Conservation (phyloP, 305 asterid species). For the Fraxinus platypoda region DNA sequence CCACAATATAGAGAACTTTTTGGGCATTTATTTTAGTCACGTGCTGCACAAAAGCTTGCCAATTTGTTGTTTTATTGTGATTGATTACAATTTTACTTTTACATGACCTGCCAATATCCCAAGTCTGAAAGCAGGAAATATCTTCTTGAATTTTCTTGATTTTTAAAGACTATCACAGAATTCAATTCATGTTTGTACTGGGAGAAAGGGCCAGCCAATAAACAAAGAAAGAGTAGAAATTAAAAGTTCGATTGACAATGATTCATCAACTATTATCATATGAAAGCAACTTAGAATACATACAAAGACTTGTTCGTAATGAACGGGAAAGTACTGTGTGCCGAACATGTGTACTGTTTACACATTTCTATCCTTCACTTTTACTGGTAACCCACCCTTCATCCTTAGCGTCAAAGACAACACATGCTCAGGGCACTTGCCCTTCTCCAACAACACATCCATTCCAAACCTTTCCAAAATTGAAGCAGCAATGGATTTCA, state of each 20-base stretch:
- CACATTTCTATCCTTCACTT: conserved; percentile 45
- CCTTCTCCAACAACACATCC: conserved; percentile 52
- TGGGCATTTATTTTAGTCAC: too few species aligned
- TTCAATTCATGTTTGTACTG: background rate
- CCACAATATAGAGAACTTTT: background rate
- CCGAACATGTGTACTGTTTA: background rate
- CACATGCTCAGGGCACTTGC: conserved; percentile 48
- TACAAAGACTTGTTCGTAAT: background rate
- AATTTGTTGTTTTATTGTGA: too few species aligned
- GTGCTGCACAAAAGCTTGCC: background rate
- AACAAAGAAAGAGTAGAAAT: background rate
- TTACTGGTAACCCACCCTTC: conserved; percentile 68
- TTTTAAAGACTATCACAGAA: background rate
- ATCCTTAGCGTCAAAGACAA: conserved; percentile 73
- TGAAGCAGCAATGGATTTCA: conserved; percentile 76
- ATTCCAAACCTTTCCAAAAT: conserved; percentile 62
- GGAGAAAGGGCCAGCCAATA: background rate
- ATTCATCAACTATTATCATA: background rate
- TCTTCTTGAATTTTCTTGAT: background rate
- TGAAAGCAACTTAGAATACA: background rate
- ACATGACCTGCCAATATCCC: background rate
- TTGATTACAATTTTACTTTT: too few species aligned
- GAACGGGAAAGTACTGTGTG: background rate
- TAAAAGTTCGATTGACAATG: conserved; percentile 1
- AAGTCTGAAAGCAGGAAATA: background rate